phyloP scores from a whole-genome alignment of 768 basidiomycete genomes.

The Nevesoporus exiguus region DNA sequence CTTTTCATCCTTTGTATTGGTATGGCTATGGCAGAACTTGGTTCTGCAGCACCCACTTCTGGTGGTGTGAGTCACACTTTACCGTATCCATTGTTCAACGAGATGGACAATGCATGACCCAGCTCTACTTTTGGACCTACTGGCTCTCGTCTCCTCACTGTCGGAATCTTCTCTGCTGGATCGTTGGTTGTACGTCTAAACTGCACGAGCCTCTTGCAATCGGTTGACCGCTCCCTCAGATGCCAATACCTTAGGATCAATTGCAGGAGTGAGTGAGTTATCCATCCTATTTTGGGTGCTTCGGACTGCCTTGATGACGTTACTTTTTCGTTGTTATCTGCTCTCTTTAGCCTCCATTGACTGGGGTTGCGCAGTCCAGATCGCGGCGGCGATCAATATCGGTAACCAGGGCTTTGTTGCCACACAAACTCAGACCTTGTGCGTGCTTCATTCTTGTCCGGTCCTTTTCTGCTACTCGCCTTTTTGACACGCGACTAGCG shows the following conservation, averaged over 20 bases:
- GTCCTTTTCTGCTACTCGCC: not conserved
- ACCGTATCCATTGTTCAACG: too few relatives aligned
- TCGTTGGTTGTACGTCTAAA: too few relatives aligned
- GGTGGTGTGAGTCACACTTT: conserved; percentile 26
- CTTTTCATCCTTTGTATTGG: conserved; percentile 38
- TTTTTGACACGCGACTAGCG: conserved; percentile 38
- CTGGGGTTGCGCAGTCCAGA: conserved; percentile 62
- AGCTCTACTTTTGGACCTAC: too few relatives aligned
- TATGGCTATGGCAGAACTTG: conserved; percentile 41
- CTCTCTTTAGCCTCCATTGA: conserved; percentile 50
- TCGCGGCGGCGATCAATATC: conserved; percentile 64
- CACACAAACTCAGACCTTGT: conserved; percentile 46
- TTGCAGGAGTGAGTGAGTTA: too few relatives aligned
- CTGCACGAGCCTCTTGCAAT: too few relatives aligned
- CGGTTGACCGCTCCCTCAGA: too few relatives aligned
- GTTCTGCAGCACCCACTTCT: conserved; percentile 41
- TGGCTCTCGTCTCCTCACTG: too few relatives aligned
- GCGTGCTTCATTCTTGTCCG: conserved; percentile 4
- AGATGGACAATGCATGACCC: too few relatives aligned
- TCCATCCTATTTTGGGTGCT: too few relatives aligned
- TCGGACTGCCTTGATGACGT: too few relatives aligned
- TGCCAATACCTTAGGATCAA: too few relatives aligned
- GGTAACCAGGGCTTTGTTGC: conserved; percentile 31
- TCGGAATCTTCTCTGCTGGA: too few relatives aligned
- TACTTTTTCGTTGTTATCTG: not conserved